Base-by-base conservation (phyloP, 306 rosid species). In the Prosopis cineraria region DNA sequence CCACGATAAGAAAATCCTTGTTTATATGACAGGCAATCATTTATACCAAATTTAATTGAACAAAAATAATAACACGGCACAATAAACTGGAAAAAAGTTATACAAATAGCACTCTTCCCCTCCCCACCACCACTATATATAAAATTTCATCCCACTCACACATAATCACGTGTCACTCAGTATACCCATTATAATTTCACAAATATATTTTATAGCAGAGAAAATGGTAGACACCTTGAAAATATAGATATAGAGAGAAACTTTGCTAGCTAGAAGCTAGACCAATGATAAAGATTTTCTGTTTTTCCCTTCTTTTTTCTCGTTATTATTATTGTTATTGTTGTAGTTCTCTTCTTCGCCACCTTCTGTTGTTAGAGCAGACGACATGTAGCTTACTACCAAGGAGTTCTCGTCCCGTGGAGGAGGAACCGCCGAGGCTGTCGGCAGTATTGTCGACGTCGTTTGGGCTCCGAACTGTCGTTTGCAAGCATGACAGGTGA, bases 401-500 rank as follows among this genome's bases (percentile, higher is more conserved):
- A 87, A 72, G 13, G 92, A 87, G 70, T 73, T 86, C 34, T 85
- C 88, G n/a, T 89, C 85, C 6, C 25, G 80, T 4, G 68, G 50
- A 1, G 17, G 63, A 55, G 63, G 63, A 55, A 10, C 48, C 2
- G 17, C 31, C 39, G 7, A 5, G 4, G 0, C 1, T 1, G 52
- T 69, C 0, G 70, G n/a, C n/a, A n/a, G n/a, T n/a, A n/a, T 37
- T 2, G 67, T 43, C 3, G 44, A 66, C 0, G 74, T 39, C 6
- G 68, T 44, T 76, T 73, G 47, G 27, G 89, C 74, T 79, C 85
- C 87, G 2, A 89, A 88, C 0, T 87, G 92, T 73, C 86, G 89
- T 68, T 87, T 90, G 69, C 99, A 95, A 75, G 90, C 75, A 27
- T 88, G 97, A 70, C 99, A 95, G 37, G 99, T 95, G 83, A 95